phyloP scores from a whole-genome alignment of 1,284 basidiomycete genomes.

The Apiotrichum siamense region DNA sequence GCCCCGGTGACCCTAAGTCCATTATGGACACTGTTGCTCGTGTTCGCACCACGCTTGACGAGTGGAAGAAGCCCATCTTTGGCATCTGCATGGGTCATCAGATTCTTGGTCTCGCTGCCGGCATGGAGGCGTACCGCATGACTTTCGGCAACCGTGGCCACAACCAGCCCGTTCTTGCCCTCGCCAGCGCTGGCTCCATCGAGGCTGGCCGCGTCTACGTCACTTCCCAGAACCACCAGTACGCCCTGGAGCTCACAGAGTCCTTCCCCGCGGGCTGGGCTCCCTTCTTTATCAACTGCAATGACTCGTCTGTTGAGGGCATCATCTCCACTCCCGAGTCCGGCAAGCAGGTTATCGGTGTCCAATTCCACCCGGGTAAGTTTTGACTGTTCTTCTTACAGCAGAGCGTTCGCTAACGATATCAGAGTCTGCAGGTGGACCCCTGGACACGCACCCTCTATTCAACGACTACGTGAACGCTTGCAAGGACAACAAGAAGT shows the following conservation, averaged over 20 bases:
- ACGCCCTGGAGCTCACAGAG: slow-evolving; percentile 84
- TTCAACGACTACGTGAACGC: slow-evolving; percentile 82
- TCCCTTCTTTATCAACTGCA: slow-evolving; percentile 97
- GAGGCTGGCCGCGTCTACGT: slow-evolving; percentile 95
- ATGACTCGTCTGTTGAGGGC: slow-evolving; percentile 91
- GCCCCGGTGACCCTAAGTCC: slow-evolving; percentile 87
- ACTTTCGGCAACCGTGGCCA: slow-evolving; percentile 96
- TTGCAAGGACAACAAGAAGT: slow-evolving; percentile 51
- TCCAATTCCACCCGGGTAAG: slow-evolving; percentile 96
- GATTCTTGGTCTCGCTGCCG: slow-evolving; percentile 93
- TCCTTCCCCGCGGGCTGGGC: slow-evolving; percentile 93
- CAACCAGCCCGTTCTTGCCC: slow-evolving; percentile 94
- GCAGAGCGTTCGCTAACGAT: too few species aligned
- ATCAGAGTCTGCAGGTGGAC: slow-evolving; percentile 53
- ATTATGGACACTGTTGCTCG: slow-evolving; percentile 80
- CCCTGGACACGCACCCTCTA: slow-evolving; percentile 93
- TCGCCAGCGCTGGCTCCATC: slow-evolving; percentile 83
- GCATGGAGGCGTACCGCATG: slow-evolving; percentile 81
- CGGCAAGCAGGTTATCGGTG: slow-evolving; percentile 86
- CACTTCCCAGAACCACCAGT: slow-evolving; percentile 88
- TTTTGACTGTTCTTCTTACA: too few species aligned
- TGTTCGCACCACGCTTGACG: slow-evolving; percentile 69
- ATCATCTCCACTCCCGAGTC: slow-evolving; percentile 84
- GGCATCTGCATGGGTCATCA: slow-evolving; percentile 99
- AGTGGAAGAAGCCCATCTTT: slow-evolving; percentile 92